Conservation (phyloP, 23 red algal species). For the Agarophyton chilense region DNA sequence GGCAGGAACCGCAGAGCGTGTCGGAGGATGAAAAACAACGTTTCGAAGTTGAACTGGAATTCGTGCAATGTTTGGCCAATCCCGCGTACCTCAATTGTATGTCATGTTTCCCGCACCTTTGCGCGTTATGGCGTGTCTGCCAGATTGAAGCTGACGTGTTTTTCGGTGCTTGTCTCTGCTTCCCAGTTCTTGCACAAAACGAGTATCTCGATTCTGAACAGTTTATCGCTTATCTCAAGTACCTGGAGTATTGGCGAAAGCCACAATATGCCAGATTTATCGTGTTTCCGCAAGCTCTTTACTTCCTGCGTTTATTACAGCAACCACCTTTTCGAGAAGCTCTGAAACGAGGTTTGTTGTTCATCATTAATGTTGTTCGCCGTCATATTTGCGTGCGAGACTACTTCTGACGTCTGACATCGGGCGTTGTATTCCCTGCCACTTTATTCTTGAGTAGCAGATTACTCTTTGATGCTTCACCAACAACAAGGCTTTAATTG, state of each 20-base stretch:
- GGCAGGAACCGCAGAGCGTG: not conserved
- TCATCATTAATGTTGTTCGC: not conserved
- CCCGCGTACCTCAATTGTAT: constrained; percentile 90
- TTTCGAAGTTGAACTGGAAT: constrained; percentile 91
- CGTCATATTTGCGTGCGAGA: not conserved
- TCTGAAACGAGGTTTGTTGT: constrained; percentile 66
- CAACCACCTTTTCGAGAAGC: constrained; percentile 70
- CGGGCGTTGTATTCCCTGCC: no score
- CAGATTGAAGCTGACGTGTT: not conserved
- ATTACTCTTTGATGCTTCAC: constrained; percentile 63
- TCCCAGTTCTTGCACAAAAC: constrained; percentile 83
- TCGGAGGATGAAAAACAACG: constrained; percentile 48
- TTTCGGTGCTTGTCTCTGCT: not conserved
- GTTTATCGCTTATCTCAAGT: constrained; percentile 81
- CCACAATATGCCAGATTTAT: constrained; percentile 77
- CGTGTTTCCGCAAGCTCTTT: constrained; percentile 75
- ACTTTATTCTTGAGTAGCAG: constrained; percentile 35
- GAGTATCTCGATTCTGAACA: constrained; percentile 75
- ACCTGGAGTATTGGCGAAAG: constrained; percentile 80
- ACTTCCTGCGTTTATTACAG: constrained; percentile 81
- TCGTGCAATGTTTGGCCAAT: constrained; percentile 85
- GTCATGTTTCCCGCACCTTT: constrained; percentile 15
- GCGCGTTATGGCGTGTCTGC: not conserved
- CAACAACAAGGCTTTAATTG: constrained; percentile 80
- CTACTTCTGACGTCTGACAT: not conserved